Conservation (phyloP, 257 asterid species). For the Solanum dulcamara region DNA sequence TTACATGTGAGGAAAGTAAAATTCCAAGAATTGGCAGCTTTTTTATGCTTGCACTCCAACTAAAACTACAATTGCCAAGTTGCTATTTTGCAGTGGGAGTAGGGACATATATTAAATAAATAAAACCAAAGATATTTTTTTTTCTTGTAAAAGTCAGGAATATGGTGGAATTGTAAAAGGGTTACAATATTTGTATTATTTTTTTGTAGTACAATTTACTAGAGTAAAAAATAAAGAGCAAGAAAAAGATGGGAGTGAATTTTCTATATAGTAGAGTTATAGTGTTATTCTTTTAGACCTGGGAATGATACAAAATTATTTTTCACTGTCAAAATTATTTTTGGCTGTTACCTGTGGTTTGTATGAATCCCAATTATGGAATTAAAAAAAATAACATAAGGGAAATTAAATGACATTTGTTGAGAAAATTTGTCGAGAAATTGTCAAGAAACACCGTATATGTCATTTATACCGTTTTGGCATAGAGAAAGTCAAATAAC, state of each 20-base stretch:
- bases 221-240: neutral
- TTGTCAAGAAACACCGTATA: neutral
- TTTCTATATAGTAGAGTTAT: neutral
- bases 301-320: neutral
- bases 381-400: neutral
- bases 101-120: neutral
- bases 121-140: neutral
- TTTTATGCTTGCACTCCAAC: slow-evolving; percentile 9
- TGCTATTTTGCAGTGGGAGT: neutral
- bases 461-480: too few relatives aligned
- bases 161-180: neutral
- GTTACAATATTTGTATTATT: neutral
- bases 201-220: neutral
- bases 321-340: neutral
- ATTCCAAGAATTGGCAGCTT: slow-evolving; percentile 7
- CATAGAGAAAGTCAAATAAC: too few relatives aligned
- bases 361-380: neutral
- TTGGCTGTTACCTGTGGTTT: neutral
- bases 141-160: neutral
- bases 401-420: neutral
- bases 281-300: neutral
- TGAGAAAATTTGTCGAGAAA: neutral
- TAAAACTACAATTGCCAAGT: neutral
- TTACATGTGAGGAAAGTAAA: neutral
- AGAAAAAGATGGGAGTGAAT: neutral